These are phyloP conservation scores for Suhomyces bolitotheri DNA, from an alignment of 1,139 yeast genomes.

Conservation along the genomic window DNA sequence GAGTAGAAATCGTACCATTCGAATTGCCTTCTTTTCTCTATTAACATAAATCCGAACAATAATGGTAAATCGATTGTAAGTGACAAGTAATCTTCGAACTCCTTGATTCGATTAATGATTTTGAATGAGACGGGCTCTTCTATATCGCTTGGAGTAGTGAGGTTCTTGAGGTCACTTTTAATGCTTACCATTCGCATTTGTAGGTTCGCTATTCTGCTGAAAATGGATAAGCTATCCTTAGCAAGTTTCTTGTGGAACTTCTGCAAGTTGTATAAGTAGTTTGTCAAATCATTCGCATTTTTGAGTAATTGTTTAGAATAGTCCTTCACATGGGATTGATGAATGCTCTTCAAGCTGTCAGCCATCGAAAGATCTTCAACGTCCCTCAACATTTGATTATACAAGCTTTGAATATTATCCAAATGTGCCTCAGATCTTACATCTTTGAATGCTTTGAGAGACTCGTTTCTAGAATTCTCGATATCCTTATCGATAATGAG, in stretches of 20 bases:
- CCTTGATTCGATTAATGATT: slow-evolving; percentile 33
- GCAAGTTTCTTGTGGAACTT: slow-evolving; percentile 31
- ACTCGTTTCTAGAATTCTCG: slow-evolving; percentile 36
- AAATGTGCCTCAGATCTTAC: slow-evolving; percentile 9
- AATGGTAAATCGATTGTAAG: slow-evolving; percentile 75
- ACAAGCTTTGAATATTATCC: slow-evolving; percentile 8
- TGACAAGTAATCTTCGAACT: slow-evolving; percentile 48
- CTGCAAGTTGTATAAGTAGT: slow-evolving; percentile 19
- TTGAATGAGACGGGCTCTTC: slow-evolving; percentile 20
- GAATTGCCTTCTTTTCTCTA: slow-evolving; percentile 67
- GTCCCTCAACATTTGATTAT: slow-evolving; percentile 17
- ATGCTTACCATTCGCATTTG: slow-evolving; percentile 44
- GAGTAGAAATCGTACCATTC: slow-evolving; percentile 65
- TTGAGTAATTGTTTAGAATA: slow-evolving; percentile 18
- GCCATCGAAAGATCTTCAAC: slow-evolving; percentile 18
- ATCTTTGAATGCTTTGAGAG: slow-evolving; percentile 33
- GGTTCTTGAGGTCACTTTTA: slow-evolving; percentile 29
- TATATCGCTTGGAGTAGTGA: slow-evolving; percentile 13
- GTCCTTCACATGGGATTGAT: slow-evolving; percentile 19
- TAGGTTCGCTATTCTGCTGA: slow-evolving; percentile 35
- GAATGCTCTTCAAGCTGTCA: slow-evolving; percentile 16
- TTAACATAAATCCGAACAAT: slow-evolving; percentile 71
- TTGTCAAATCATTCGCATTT: slow-evolving; percentile 16
- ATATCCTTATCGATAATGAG: slow-evolving; percentile 32
- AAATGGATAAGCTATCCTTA: slow-evolving; percentile 27